Evolutionary conservation across 306 rosid genomes (phyloP), one percentile per base, ranked within the genome.

Genomic region (Rosa lucieae): DNA sequence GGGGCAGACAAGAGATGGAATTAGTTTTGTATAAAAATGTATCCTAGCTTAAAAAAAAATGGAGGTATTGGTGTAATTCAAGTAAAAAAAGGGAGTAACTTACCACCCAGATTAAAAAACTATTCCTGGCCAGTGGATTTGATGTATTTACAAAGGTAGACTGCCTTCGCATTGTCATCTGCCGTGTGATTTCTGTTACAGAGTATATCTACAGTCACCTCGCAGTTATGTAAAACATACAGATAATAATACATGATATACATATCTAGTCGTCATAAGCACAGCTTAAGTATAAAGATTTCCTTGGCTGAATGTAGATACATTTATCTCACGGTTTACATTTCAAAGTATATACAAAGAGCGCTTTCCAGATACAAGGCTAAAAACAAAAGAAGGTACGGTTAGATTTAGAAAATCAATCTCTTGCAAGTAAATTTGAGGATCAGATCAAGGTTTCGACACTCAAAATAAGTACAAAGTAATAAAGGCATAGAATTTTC

Each of bases 141-240:
- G 99, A 83, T 61, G 93, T 12, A 67, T 93, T 89, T 80, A 90
- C 97, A 85, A 95, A 91, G 80, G 91, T 83, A 74, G 98, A 90
- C 77, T 95, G 99, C 85, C 99, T 91, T 82, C 80, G 87, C 93
- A 91, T 79, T 46, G 89, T 91, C 87, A 84, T 47, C 85, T 90
- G 88, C 77, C 87, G 89, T 20, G 98, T 88, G 73, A 87, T 78
- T 76, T 88, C 99, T 95, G 89, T 78, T 73, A 47, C 29, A 68
- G 52, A 78, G 75, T 14, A 48, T 49, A 70, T 70, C 32, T 15
- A 23, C 42, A 17, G 15, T 68, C 80, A 81, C 71, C 67, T 67
- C 46, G 37, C 5, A 67, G 23, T 39, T 37, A 39, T 49, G 13
- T 23, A 15, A 23, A 67, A 7, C 67, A 56, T 44, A 44, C 10